A percentile compares a stretch with the other conserved stretches of the same genome.
phyloP scores from a whole-genome alignment of 768 basidiomycete species.

The Postia placenta region DNA sequence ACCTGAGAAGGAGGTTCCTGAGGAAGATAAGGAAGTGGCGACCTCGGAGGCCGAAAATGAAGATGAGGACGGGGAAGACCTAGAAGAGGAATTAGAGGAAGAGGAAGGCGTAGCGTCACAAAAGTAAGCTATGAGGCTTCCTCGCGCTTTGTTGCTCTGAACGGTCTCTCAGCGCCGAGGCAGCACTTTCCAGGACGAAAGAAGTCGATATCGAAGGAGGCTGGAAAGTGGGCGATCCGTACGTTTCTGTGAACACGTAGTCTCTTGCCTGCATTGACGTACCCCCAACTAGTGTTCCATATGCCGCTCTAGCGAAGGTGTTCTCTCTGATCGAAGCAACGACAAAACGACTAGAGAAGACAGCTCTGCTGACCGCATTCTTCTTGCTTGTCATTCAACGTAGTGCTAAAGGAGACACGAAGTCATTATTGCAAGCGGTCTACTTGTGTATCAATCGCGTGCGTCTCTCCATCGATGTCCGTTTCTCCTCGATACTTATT shows the following conservation, averaged over 20 bases:
- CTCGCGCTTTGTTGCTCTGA: background rate
- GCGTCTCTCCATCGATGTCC: slow-evolving; percentile 19
- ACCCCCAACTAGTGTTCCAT: slow-evolving; percentile 65
- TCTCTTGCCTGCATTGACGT: background rate
- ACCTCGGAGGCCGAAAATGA: slow-evolving; percentile 14
- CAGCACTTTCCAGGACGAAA: slow-evolving; percentile 48
- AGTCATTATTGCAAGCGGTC: slow-evolving; percentile 79
- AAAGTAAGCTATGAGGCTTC: slow-evolving; percentile 37
- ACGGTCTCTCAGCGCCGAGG: slow-evolving; percentile 49
- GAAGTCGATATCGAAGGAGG: slow-evolving; percentile 77
- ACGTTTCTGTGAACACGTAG: slow-evolving; percentile 24
- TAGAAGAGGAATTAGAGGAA: slow-evolving; percentile 34
- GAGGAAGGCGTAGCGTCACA: slow-evolving; percentile 56
- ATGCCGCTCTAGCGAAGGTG: slow-evolving; percentile 84
- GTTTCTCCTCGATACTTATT: background rate
- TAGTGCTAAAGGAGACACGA: slow-evolving; percentile 66
- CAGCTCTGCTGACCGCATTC: slow-evolving; percentile 80
- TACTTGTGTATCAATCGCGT: slow-evolving; percentile 98
- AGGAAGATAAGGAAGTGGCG: slow-evolving; percentile 6
- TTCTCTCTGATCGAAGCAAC: slow-evolving; percentile 90
- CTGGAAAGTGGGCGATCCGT: slow-evolving; percentile 86
- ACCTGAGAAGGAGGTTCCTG: background rate
- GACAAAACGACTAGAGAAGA: slow-evolving; percentile 93
- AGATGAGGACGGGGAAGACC: slow-evolving; percentile 26
- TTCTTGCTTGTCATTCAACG: slow-evolving; percentile 85